phyloP scores from a whole-genome alignment of 805 yeast species.

The Yamadazyma ubonensis region DNA sequence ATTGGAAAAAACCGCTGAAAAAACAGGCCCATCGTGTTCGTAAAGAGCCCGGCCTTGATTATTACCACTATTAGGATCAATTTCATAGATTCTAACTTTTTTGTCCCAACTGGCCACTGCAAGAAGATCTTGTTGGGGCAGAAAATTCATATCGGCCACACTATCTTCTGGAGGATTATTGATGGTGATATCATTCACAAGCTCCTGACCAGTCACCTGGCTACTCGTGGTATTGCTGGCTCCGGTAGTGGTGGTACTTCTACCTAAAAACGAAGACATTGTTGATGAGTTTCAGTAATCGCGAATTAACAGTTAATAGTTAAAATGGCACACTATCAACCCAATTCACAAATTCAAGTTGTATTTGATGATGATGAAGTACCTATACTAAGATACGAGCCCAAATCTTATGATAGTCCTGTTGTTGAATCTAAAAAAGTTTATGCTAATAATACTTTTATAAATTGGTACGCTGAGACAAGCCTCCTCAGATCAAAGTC shows the following conservation, averaged over 20 bases:
- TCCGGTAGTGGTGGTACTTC: conserved; percentile 17
- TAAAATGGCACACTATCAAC: conserved; percentile 6
- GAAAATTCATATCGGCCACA: conserved; percentile 76
- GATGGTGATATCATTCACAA: conserved; percentile 67
- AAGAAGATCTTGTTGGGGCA: conserved; percentile 79
- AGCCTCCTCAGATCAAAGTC: conserved; percentile 13
- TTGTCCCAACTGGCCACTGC: conserved; percentile 93
- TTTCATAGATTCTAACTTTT: conserved; percentile 89
- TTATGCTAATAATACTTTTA: conserved; percentile 43
- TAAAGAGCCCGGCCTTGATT: conserved; percentile 86
- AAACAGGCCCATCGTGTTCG: conserved; percentile 87
- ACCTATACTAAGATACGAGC: conserved; percentile 10
- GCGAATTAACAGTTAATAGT: not conserved
- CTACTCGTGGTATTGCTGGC: conserved; percentile 13
- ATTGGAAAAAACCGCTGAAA: conserved; percentile 74
- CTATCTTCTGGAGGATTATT: conserved; percentile 91
- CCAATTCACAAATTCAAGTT: not conserved
- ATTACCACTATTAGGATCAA: conserved; percentile 65
- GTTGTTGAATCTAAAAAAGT: not conserved
- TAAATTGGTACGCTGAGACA: conserved; percentile 55
- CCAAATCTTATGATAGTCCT: not conserved
- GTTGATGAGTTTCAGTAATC: not conserved
- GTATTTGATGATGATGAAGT: conserved; percentile 8
- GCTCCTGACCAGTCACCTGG: conserved; percentile 46
- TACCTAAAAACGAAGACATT: conserved; percentile 35